phyloP scores from a whole-genome alignment of 768 basidiomycete species.

The Boletus huronensis region DNA sequence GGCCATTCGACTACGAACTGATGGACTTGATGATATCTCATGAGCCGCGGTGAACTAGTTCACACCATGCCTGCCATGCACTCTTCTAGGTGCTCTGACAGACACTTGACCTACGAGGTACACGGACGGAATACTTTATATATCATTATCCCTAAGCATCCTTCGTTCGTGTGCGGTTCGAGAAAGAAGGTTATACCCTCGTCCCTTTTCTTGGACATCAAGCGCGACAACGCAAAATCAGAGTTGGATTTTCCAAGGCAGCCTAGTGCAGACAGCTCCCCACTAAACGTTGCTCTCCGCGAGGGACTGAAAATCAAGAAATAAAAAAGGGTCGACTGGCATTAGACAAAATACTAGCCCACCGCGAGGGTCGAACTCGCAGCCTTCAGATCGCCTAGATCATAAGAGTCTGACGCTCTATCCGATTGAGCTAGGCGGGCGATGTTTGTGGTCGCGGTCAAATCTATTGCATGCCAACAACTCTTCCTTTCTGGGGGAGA shows the following conservation, averaged over 20 bases:
- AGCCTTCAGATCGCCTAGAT: constrained; percentile 52
- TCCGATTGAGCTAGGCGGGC: constrained; percentile 68
- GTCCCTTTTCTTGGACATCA: neutral
- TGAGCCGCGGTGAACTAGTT: constrained; percentile 2
- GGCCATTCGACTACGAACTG: constrained; percentile 21
- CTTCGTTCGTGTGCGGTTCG: neutral
- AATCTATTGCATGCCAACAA: neutral
- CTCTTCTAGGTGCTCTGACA: neutral
- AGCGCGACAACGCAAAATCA: neutral
- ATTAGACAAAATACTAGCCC: constrained; percentile 40
- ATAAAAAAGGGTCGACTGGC: neutral
- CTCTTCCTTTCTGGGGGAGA: neutral
- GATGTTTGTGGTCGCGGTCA: neutral
- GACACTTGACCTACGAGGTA: constrained; percentile 5
- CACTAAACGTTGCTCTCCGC: neutral
- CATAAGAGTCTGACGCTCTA: constrained; percentile 65
- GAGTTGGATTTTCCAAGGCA: neutral
- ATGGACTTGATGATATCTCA: constrained; percentile 19
- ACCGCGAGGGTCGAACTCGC: constrained; percentile 65
- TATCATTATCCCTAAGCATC: constrained; percentile 20
- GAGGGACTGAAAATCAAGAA: neutral
- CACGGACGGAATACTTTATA: constrained; percentile 19
- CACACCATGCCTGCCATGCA: constrained; percentile 3
- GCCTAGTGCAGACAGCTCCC: neutral
- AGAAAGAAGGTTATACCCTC: neutral